A percentile compares a stretch with the other conserved stretches of the same genome.
phyloP scores from a whole-genome alignment of 1,284 basidiomycete genomes.

The Stereum hirsutum region DNA sequence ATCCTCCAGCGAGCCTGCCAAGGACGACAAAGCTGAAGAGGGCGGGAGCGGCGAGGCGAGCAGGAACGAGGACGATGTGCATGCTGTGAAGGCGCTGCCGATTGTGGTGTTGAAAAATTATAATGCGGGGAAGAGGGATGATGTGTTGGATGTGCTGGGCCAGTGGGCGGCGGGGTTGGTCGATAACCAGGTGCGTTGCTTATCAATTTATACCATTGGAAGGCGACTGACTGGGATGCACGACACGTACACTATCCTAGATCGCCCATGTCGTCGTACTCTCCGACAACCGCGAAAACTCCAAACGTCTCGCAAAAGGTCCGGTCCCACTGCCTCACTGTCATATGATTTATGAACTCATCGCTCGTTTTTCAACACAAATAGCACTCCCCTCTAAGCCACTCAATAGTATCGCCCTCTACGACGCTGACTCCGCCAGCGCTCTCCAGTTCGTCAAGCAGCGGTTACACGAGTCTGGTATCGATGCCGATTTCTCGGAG shows the following conservation, averaged over 20 bases:
- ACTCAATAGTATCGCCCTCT: slow-evolving; percentile 67
- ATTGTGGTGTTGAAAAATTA: slow-evolving; percentile 84
- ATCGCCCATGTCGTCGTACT: slow-evolving; percentile 86
- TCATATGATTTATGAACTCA: neutral
- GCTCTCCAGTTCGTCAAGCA: slow-evolving; percentile 77
- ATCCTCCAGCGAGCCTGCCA: too few relatives aligned
- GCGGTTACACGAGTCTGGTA: slow-evolving; percentile 59
- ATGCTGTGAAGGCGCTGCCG: slow-evolving; percentile 59
- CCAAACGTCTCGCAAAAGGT: slow-evolving; percentile 80
- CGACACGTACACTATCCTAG: too few relatives aligned
- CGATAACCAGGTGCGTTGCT: slow-evolving; percentile 68
- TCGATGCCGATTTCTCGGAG: slow-evolving; percentile 39
- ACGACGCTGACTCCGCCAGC: slow-evolving; percentile 79
- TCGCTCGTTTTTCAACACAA: neutral
- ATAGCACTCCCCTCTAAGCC: slow-evolving; percentile 88
- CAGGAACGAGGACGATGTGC: slow-evolving; percentile 23
- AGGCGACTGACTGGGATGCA: too few relatives aligned
- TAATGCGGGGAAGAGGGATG: slow-evolving; percentile 56
- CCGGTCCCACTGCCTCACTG: slow-evolving; percentile 4
- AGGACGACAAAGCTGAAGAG: slow-evolving; percentile 6
- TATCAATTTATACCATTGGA: too few relatives aligned
- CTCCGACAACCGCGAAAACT: slow-evolving; percentile 84
- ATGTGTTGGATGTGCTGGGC: slow-evolving; percentile 69
- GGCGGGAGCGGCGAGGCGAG: slow-evolving; percentile 6
- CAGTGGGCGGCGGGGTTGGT: slow-evolving; percentile 82